These are phyloP conservation scores for Fusarium sp. DNA, from an alignment of 2,329 filamentous ascomycete genomes.

Conservation along the genomic window DNA sequence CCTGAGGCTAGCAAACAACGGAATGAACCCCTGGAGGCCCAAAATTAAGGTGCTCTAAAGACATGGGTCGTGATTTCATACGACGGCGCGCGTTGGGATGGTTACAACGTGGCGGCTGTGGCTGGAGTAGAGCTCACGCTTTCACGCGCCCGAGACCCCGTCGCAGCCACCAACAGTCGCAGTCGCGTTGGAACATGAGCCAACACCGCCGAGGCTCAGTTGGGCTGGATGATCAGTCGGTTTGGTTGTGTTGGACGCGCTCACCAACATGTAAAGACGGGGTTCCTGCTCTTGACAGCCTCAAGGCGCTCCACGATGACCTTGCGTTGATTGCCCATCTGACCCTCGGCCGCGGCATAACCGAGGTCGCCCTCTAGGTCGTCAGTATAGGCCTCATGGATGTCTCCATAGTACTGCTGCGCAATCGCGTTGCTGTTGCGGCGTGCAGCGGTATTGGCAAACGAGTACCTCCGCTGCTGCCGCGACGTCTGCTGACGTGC, in stretches of 20 bases:
- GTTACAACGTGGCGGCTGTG: slow-evolving; percentile 13
- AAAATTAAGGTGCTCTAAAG: slow-evolving; percentile 13
- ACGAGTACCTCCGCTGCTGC: slow-evolving; percentile 63
- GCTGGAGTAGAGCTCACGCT: not conserved
- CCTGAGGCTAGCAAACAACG: slow-evolving; percentile 5
- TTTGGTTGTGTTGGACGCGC: slow-evolving; percentile 2
- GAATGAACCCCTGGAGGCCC: slow-evolving; percentile 21
- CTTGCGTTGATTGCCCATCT: slow-evolving; percentile 89
- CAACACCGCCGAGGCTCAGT: not conserved
- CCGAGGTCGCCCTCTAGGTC: slow-evolving; percentile 91
- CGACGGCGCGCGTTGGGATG: not conserved
- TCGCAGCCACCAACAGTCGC: not conserved
- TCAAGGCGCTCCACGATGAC: slow-evolving; percentile 97
- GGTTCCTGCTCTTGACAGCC: slow-evolving; percentile 92
- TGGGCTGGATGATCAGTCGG: not conserved
- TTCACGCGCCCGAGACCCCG: not conserved
- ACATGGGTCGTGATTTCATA: slow-evolving; percentile 13
- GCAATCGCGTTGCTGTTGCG: slow-evolving; percentile 61
- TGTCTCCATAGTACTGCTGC: slow-evolving; percentile 60
- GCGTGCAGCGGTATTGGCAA: slow-evolving; percentile 57
- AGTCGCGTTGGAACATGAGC: not conserved
- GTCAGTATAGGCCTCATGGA: slow-evolving; percentile 70
- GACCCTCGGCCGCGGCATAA: slow-evolving; percentile 90
- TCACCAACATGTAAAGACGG: slow-evolving; percentile 97
- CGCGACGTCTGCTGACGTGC: slow-evolving; percentile 51